Conservation (phyloP, 73 alveolate genomes). For the Paramecium primaurelia region DNA sequence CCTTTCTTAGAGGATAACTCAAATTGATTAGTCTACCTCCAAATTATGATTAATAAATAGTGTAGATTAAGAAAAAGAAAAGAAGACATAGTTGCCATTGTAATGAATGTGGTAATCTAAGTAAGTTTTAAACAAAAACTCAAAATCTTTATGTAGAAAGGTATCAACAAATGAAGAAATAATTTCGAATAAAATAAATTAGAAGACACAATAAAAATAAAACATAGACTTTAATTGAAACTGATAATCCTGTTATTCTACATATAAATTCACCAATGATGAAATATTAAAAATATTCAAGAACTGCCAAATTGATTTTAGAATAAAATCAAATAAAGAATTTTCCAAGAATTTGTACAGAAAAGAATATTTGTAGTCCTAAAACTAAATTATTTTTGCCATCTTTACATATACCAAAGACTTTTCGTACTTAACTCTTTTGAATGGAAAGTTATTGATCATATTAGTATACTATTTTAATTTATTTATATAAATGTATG, state of each 20-base stretch:
- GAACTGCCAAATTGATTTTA: not conserved
- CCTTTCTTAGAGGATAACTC: not conserved
- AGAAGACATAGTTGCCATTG: slow-evolving; percentile 1
- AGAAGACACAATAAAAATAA: not conserved
- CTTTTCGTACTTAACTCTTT: not conserved
- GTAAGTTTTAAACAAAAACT: not conserved
- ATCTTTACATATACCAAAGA: not conserved
- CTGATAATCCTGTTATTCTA: not conserved
- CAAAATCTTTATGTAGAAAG: not conserved
- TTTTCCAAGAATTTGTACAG: not conserved
- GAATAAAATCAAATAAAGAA: not conserved
- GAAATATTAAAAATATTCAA: not conserved
- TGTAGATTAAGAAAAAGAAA: not conserved
- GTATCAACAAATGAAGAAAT: not conserved
- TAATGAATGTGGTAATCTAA: not conserved
- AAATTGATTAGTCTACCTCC: slow-evolving; percentile 28
- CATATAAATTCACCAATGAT: not conserved
- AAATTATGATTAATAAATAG: not conserved
- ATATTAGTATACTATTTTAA: not conserved
- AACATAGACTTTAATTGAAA: not conserved
- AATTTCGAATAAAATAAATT: not conserved
- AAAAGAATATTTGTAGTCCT: not conserved
- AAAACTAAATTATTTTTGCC: not conserved
- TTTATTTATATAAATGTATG: not conserved
- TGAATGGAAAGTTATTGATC: not conserved